Conservation (phyloP, 371 early-diverging fungal genomes). For the Cokeromyces recurvatus region DNA sequence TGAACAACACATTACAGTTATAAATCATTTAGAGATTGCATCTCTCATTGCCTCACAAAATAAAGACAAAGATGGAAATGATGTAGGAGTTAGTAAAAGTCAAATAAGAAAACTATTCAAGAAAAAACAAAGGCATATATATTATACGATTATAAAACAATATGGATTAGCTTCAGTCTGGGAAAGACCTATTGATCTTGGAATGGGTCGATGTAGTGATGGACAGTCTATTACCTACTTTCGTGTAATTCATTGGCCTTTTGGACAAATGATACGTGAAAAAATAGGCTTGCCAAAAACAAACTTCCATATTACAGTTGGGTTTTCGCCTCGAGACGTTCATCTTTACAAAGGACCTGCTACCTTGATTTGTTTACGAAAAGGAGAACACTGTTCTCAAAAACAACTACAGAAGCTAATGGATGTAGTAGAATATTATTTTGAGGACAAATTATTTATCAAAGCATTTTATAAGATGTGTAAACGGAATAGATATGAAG, state of each 20-base stretch:
- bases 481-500: no score
- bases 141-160: background rate
- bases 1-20: constrained; percentile 15
- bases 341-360: constrained; percentile 23
- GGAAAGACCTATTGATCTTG: constrained; percentile 21
- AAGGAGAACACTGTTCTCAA: no score
- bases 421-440: no score
- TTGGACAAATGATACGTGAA: constrained; percentile 13
- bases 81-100: background rate
- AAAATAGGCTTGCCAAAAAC: constrained; percentile 1
- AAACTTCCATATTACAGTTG: constrained; percentile 22
- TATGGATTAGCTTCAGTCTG: constrained; percentile 4
- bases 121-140: background rate
- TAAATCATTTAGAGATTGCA: constrained; percentile 14
- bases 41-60: background rate
- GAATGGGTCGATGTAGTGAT: constrained; percentile 3
- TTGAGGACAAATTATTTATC: no score
- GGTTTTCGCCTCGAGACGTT: constrained; percentile 19
- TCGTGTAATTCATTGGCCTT: constrained; percentile 19
- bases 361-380: constrained; percentile 9
- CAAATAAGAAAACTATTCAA: background rate
- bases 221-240: constrained; percentile 5
- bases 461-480: no score
- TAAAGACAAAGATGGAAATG: background rate
- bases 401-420: no score